Base-by-base conservation (phyloP, 129 eudicot species). In the Flaveria linearis region DNA sequence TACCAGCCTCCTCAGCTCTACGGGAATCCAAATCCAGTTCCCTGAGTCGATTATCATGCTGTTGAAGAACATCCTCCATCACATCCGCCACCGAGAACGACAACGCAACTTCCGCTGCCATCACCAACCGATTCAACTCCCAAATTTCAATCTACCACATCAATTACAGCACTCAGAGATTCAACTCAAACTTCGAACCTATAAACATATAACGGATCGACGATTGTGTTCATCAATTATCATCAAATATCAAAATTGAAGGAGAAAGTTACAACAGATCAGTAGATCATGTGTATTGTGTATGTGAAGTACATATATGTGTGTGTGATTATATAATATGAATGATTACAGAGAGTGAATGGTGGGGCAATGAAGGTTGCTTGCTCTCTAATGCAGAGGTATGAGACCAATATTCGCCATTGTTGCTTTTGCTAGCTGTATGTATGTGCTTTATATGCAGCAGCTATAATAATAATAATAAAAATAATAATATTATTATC, bases 11-110 rank as follows among this genome's bases (percentile, higher is more conserved):
- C 72, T 95, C 94, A 1, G 99, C 99, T 79, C 97, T 76, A 13
- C 99, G 92, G 30, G 96, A 89, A 20, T 95, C 99, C 55, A 91
- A 91, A 87, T 95, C 96, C 23, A 95, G 87, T 63, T 84, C 89
- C 50, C 84, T 82, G 8, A 86, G 81, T 68, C 87, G 83, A 45
- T 69, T 76, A 16, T 87, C 96, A 62, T 91, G 99, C 60, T 89
- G 99, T 49, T 95, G 99, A 82, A 95, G 96, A 87, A 95, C 97
- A 89, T 86, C 91, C 75, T 95, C 99, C 82, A 95, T 94, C 25
- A 95, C 97, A 12, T 93, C 87, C 53, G 92, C 96, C 78, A 86
- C 90, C 11, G 96, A 89, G 76, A 95, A 89, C 68, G 88, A 72
- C 23, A 87, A 81, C 74, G 85, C 77, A 78, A 85, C 87, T 25